Evolutionary conservation across 805 yeast species (phyloP), one percentile per base, ranked within the genome.

Genomic region (Ogataea haglerorum): DNA sequence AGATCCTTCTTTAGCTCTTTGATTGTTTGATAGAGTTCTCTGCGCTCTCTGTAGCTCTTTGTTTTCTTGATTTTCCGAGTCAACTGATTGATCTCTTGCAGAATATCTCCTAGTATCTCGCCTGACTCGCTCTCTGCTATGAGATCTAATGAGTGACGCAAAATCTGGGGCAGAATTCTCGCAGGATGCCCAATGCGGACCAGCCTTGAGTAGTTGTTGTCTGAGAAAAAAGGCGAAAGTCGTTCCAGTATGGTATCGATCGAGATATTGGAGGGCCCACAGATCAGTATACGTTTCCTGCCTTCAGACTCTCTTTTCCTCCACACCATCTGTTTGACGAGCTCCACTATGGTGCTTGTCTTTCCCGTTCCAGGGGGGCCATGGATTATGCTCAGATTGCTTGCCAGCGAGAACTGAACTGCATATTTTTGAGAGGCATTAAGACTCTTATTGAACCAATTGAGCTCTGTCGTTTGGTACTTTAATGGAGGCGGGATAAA

Each of bases 111-210:
- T 2, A 87, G 61, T 15, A 91, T 72, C 13, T 70, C 74, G 1
- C 82, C 84, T 4, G 75, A 70, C 19, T 76, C 72, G 16, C 66
- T 68, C 47, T 78, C 80, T 7, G 86, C 73, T 1, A 86, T 67
- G 14, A 85, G 65, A 51, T 90, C 96, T 17, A 90, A 62, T 0
- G 95, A 86, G 58, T 88, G 95, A 16, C 74, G 68, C 24, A 81
- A 61, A 40, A 80, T 82, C 0, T 72, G 53, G 1, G 75, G 73
- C 13, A 88, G 59, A 10, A 91, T 68, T 42, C 97, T 73, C 1
- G 97, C 95, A 0, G 98, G 98, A 60, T 93, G 97, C 0, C 98
- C 99, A 26, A 91, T 73, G 54, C 99, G 71, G 9, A 91, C 68
- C n/a, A 93, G 61, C 36, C 55, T 53, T 7, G 53, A 30, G 42